These are phyloP conservation scores for Anthostomella pinea DNA, from an alignment of 2,329 filamentous ascomycete species.

Conservation along the genomic window DNA sequence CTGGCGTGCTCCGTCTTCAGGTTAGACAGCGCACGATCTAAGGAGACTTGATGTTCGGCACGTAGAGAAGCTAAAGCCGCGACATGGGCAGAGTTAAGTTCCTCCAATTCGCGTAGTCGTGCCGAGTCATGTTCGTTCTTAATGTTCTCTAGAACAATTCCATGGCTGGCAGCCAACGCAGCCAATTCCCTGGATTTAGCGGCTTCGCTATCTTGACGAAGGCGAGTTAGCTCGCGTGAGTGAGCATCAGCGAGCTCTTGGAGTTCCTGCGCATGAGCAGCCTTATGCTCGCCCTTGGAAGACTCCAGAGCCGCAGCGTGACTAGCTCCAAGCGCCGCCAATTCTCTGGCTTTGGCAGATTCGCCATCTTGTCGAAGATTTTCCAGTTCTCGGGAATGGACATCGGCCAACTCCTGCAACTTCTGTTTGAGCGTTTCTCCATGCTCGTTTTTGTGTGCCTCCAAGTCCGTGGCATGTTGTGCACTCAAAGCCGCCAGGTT, in stretches of 20 bases:
- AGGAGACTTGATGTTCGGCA: slow-evolving; percentile 18
- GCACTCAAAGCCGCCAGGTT: slow-evolving; percentile 11
- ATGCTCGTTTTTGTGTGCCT: slow-evolving; percentile 15
- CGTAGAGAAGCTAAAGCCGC: slow-evolving; percentile 20
- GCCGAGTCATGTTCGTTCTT: slow-evolving; percentile 13
- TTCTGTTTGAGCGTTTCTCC: slow-evolving; percentile 11
- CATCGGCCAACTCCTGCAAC: slow-evolving; percentile 10
- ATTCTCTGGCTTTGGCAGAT: slow-evolving; percentile 15
- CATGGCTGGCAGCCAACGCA: slow-evolving; percentile 11
- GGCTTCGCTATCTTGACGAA: slow-evolving; percentile 17
- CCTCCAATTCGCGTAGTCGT: slow-evolving; percentile 17
- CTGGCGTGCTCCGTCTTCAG: slow-evolving; percentile 20
- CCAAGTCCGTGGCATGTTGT: slow-evolving; percentile 14
- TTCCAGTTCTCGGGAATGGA: slow-evolving; percentile 19
- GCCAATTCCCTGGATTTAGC: slow-evolving; percentile 18
- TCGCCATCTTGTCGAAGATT: slow-evolving; percentile 16
- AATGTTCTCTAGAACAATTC: slow-evolving; percentile 8
- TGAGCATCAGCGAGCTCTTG: slow-evolving; percentile 20
- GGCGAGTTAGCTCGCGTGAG: slow-evolving; percentile 14
- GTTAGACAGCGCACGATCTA: slow-evolving; percentile 14
- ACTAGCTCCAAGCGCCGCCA: slow-evolving; percentile 15
- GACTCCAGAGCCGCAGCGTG: slow-evolving; percentile 18
- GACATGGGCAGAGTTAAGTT: slow-evolving; percentile 22
- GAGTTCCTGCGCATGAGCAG: slow-evolving; percentile 15
- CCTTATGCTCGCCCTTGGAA: slow-evolving; percentile 23